Conservation (phyloP, 306 rosid species). For the Albizia julibrissin region DNA sequence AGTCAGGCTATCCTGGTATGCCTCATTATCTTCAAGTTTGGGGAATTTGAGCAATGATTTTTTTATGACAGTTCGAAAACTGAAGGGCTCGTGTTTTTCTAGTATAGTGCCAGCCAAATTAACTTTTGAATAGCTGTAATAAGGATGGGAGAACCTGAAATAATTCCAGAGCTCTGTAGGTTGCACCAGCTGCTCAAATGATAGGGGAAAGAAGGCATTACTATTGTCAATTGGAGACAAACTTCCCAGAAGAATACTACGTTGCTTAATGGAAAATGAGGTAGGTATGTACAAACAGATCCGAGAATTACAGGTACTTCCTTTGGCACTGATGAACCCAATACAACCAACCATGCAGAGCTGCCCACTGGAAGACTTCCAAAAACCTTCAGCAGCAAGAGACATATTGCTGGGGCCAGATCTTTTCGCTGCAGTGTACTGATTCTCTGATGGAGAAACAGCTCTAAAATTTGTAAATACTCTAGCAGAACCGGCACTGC, state of each 20-base stretch:
- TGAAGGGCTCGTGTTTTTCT: conserved; percentile 65
- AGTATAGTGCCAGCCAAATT: conserved; percentile 59
- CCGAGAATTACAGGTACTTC: conserved; percentile 59
- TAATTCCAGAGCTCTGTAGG: conserved; percentile 76
- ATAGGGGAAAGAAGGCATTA: conserved; percentile 66
- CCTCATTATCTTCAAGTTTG: conserved; percentile 72
- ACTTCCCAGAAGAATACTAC: conserved; percentile 71
- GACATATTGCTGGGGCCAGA: conserved; percentile 76
- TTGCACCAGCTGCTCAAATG: conserved; percentile 67
- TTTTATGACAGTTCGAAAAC: conserved; percentile 65
- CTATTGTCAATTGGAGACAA: conserved; percentile 53
- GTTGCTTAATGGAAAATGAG: conserved; percentile 70
- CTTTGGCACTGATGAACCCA: conserved; percentile 56
- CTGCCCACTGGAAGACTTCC: conserved; percentile 89
- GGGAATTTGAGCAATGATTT: conserved; percentile 80
- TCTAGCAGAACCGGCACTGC: conserved; percentile 52
- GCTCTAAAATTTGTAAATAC: conserved; percentile 86
- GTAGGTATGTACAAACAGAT: conserved; percentile 79
- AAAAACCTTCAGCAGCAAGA: conserved; percentile 82
- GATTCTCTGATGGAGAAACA: conserved; percentile 71
- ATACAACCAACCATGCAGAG: conserved; percentile 96
- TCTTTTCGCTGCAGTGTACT: conserved; percentile 59
- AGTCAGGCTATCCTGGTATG: conserved; percentile 63
- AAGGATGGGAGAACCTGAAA: conserved; percentile 62
- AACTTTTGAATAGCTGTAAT: conserved; percentile 64